Conservation (phyloP, 2,329 filamentous ascomycete genomes). For the Colletotrichum cereale region DNA sequence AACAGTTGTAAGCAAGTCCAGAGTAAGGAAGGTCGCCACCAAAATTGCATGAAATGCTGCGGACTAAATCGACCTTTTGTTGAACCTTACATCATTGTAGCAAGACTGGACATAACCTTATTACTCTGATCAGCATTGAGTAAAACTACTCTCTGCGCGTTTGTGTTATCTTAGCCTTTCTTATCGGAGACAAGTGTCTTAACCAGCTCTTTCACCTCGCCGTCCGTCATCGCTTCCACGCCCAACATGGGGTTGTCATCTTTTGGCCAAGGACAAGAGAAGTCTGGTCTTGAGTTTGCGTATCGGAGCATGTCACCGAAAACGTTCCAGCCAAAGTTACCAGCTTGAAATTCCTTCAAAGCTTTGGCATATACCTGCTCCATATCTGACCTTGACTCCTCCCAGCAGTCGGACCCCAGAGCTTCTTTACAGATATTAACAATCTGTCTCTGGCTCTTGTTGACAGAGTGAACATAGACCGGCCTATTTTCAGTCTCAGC, state of each 20-base stretch:
- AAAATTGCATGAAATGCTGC: too few species aligned
- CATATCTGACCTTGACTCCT: constrained; percentile 36
- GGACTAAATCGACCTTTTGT: too few species aligned
- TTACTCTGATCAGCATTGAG: too few species aligned
- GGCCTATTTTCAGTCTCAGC: constrained; percentile 46
- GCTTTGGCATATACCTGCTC: constrained; percentile 37
- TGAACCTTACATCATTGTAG: too few species aligned
- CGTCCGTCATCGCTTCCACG: constrained; percentile 38
- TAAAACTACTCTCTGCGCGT: too few species aligned
- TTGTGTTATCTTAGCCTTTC: background rate
- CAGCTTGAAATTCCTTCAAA: constrained; percentile 37
- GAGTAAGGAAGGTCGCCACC: too few species aligned
- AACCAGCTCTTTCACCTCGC: constrained; percentile 41
- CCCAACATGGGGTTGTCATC: constrained; percentile 43
- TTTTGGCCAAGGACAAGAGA: constrained; percentile 26
- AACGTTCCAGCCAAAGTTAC: constrained; percentile 36
- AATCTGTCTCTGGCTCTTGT: constrained; percentile 44
- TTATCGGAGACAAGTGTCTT: constrained; percentile 19
- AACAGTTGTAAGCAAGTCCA: too few species aligned
- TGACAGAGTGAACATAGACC: constrained; percentile 43
- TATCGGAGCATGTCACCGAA: constrained; percentile 41
- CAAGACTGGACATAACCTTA: too few species aligned
- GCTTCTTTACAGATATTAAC: constrained; percentile 40
- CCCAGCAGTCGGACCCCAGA: constrained; percentile 40
- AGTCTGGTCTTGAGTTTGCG: constrained; percentile 38